Percentiles rank a stretch among this genome's conserved stretches.
Conservation (phyloP, 2,329 filamentous ascomycete genomes). For the Diplodia scrobiculata region DNA sequence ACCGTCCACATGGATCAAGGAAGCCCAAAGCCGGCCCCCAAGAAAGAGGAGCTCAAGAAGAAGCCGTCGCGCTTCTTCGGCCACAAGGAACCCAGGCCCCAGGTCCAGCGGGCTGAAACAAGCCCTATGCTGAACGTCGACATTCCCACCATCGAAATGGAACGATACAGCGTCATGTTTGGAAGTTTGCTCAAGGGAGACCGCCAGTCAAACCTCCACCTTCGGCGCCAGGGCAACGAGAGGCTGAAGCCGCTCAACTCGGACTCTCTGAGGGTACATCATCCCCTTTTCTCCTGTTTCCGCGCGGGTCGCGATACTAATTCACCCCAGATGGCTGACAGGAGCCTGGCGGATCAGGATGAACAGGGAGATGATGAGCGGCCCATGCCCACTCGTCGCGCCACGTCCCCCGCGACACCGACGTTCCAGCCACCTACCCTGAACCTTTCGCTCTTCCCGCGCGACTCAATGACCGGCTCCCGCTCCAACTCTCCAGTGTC, state of each 20-base stretch:
- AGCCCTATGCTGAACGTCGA: conserved; percentile 65
- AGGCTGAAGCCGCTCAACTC: conserved; percentile 41
- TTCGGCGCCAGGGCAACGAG: conserved; percentile 43
- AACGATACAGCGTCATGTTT: conserved; percentile 95
- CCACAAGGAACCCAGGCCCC: conserved; percentile 27
- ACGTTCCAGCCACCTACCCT: conserved; percentile 28
- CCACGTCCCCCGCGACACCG: conserved; percentile 40
- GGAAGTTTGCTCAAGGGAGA: conserved; percentile 64
- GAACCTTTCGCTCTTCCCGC: conserved; percentile 21
- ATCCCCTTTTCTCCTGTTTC: conserved; percentile 23
- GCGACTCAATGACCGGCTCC: conserved; percentile 21
- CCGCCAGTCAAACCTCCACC: conserved; percentile 39
- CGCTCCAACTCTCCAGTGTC: conserved; percentile 9
- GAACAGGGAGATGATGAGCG: conserved; percentile 31
- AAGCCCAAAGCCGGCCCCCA: conserved; percentile 35
- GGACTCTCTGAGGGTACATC: conserved; percentile 40
- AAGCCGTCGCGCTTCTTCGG: conserved; percentile 24
- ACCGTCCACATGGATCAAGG: conserved; percentile 32
- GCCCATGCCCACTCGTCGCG: conserved; percentile 38
- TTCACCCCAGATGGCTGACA: conserved; percentile 14
- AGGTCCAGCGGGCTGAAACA: conserved; percentile 22
- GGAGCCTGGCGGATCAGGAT: conserved; percentile 30
- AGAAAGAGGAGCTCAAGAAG: conserved; percentile 19
- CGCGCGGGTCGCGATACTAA: conserved; percentile 6
- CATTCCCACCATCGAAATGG: conserved; percentile 78